These are phyloP conservation scores for Hibiscus tridactylites DNA, from an alignment of 345 rosid genomes.

Conservation along the genomic window DNA sequence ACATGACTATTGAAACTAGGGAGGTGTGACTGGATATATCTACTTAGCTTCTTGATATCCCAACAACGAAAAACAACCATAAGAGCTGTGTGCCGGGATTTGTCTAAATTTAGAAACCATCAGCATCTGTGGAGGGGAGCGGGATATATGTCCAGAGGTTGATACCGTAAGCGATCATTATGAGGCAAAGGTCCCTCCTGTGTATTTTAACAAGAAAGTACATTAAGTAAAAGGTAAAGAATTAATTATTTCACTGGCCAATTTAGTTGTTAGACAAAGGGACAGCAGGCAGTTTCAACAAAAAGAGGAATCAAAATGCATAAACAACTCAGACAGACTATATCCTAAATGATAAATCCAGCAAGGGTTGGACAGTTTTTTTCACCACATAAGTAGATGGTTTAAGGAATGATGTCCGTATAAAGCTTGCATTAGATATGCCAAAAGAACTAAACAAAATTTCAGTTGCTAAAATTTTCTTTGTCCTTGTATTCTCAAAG, in stretches of 20 bases:
- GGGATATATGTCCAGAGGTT: constrained; percentile 67
- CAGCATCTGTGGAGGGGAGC: constrained; percentile 73
- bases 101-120: neutral
- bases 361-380: no score
- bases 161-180: constrained; percentile 55
- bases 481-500: neutral
- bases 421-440: no score
- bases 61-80: neutral
- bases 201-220: constrained; percentile 14
- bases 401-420: no score
- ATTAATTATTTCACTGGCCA: neutral
- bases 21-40: neutral
- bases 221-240: neutral
- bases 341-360: no score
- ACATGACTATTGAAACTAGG: neutral
- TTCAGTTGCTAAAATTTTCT: no score
- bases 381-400: no score
- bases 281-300: no score
- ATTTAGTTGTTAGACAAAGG: neutral
- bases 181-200: constrained; percentile 72
- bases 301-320: no score
- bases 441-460: no score
- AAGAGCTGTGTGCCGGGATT: neutral
- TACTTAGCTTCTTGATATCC: neutral
- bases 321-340: no score